These are phyloP conservation scores for Alopecurus myosuroides DNA, from an alignment of 176 grass and related monocot species.

Conservation along the genomic window DNA sequence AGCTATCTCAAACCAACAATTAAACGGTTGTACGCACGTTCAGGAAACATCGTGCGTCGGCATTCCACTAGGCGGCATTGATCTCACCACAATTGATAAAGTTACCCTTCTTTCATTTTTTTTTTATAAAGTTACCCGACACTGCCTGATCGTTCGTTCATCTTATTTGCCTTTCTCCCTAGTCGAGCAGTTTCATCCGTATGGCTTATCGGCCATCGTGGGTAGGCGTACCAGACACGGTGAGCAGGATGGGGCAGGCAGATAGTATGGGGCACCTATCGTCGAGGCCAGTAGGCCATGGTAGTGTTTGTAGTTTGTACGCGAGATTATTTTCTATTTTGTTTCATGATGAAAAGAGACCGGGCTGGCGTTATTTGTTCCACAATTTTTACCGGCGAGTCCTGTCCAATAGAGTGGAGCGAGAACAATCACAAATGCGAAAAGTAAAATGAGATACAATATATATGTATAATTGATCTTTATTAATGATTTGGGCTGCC, in stretches of 20 bases:
- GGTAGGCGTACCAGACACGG: not conserved
- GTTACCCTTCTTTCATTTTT: too few species aligned
- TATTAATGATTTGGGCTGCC: too few species aligned
- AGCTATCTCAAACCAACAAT: too few species aligned
- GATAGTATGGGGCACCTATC: not conserved
- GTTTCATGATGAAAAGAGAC: too few species aligned
- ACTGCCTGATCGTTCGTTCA: not conserved
- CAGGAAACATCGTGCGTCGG: not conserved
- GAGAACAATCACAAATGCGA: too few species aligned
- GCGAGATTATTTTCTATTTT: not conserved
- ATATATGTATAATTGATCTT: too few species aligned
- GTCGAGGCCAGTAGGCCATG: not conserved
- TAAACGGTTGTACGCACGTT: not conserved
- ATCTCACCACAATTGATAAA: too few species aligned
- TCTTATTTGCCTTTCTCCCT: not conserved
- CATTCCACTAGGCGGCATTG: too few species aligned
- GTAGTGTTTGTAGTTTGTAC: not conserved
- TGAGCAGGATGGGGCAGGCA: not conserved
- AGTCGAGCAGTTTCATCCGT: not conserved
- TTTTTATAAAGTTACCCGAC: not conserved
- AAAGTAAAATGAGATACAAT: too few species aligned
- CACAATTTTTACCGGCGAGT: too few species aligned
- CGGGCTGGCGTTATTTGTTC: too few species aligned
- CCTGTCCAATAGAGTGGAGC: too few species aligned
- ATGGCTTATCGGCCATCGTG: not conserved